phyloP scores from a whole-genome alignment of 352 stramenopile species.

The Pythium folliculosum region DNA sequence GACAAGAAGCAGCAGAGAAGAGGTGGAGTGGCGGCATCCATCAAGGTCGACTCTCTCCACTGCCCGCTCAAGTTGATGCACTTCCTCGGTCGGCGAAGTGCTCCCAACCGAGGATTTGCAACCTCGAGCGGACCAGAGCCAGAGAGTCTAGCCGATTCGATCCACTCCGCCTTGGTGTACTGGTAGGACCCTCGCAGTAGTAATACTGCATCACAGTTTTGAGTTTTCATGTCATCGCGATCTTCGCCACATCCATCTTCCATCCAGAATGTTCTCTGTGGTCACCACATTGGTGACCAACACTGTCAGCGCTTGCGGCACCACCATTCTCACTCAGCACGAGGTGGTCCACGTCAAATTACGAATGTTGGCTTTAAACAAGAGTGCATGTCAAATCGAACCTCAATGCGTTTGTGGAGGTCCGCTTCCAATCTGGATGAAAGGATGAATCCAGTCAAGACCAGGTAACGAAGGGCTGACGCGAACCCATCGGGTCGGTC shows the following conservation, averaged over 20 bases:
- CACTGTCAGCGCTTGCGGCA: background rate
- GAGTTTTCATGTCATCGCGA: no score
- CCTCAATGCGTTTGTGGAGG: slow-evolving; percentile 1
- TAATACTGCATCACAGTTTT: slow-evolving; percentile 11
- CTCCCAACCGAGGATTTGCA: background rate
- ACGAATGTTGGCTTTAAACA: background rate
- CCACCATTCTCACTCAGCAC: background rate
- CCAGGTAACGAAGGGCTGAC: no score
- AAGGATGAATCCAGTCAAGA: background rate
- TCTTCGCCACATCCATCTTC: background rate
- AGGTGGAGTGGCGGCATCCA: background rate
- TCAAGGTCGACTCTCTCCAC: no score
- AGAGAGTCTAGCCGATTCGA: background rate
- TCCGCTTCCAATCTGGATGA: background rate
- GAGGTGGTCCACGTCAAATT: slow-evolving; percentile 8
- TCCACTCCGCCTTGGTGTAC: background rate
- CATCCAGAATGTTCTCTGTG: slow-evolving; percentile 17
- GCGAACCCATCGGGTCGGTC: background rate
- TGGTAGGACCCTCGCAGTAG: no score
- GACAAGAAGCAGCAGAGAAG: background rate
- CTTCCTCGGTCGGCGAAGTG: background rate
- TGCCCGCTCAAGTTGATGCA: background rate
- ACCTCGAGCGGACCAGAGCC: background rate
- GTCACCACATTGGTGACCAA: background rate
- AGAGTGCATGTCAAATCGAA: slow-evolving; percentile 10